Conservation (phyloP, 2,329 filamentous ascomycete species). For the Bipolaris victoriae region DNA sequence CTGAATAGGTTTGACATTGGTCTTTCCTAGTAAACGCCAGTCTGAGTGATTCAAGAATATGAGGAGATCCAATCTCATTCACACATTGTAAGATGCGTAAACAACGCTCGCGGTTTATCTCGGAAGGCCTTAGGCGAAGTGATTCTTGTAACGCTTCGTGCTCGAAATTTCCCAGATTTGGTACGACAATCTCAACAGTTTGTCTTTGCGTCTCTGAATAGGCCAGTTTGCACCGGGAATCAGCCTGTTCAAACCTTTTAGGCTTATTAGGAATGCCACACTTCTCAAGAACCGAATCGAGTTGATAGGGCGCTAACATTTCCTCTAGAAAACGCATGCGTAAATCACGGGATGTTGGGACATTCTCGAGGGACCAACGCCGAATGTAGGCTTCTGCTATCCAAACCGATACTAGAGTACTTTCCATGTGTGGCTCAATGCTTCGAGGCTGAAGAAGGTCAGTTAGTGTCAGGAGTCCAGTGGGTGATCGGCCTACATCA, state of each 20-base stretch:
- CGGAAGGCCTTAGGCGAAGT: not conserved
- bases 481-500: not conserved
- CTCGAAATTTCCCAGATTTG: slow-evolving; percentile 5
- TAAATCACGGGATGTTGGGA: slow-evolving; percentile 1
- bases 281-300: slow-evolving; percentile 5
- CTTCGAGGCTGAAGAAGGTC: not conserved
- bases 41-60: slow-evolving; percentile 9
- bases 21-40: not conserved
- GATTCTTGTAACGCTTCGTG: not conserved
- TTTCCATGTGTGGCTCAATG: slow-evolving; percentile 4
- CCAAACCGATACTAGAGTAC: slow-evolving; percentile 4
- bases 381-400: slow-evolving; percentile 8
- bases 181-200: not conserved
- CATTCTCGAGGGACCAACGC: not conserved
- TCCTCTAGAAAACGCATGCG: slow-evolving; percentile 12
- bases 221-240: not conserved
- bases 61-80: slow-evolving; percentile 8
- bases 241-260: not conserved
- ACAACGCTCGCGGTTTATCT: not conserved
- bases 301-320: slow-evolving; percentile 5
- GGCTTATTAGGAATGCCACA: slow-evolving; percentile 1
- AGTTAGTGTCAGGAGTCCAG: not conserved
- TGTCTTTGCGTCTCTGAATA: slow-evolving; percentile 1
- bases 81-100: slow-evolving; percentile 13
- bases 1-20: not conserved